Evolutionary conservation across 2,329 filamentous ascomycete genomes (phyloP), one percentile per base, ranked within the genome.

Genomic region (Orbilia javanica): DNA sequence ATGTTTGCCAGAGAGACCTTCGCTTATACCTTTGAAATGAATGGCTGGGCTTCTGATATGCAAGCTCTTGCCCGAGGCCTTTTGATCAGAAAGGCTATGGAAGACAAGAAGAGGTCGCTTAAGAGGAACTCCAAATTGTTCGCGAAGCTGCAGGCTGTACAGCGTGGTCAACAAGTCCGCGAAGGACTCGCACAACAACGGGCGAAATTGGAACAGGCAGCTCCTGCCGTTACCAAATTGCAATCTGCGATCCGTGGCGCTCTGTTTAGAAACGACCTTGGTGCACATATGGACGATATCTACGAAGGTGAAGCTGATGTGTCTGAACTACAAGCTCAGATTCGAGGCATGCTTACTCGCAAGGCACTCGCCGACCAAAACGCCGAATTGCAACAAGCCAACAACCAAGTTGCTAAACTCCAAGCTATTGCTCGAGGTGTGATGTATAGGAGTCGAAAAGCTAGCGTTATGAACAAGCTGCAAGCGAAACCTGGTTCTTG

Each of bases 401-500:
- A 36, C n/a, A 22, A 27, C 3, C 64, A 69, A 57, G 29, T 74
- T n/a, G 85, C 86, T 76, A 85, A 86, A 55, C 86, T 93, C 50
- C 92, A 94, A 84, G 89, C 90, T 69, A 88, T 88, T 46, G 88
- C 90, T 80, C 88, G 92, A 76, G 92, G 92, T 81, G 88, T 89
- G 85, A 84, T 93, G 74, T 83, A 90, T 79, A 87, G 92, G 81
- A 86, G 85, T 78, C 86, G 87, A 55, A 84, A 91, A 68, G 86
- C 87, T 18, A 84, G 87, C 62, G 88, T 90, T 73, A 85, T 88
- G 71, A 84, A 85, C 80, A 83, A 85, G 68, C 86, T 92, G 62
- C 86, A 87, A 70, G 84, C 85, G 71, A 84, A 89, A 81, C 85
- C 86, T 79, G 83, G 83, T 50, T 85, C 86, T 39, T 86, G 90